Conservation (phyloP, 1,139 yeast genomes). For the Yamadazyma pseudoaaseri region DNA sequence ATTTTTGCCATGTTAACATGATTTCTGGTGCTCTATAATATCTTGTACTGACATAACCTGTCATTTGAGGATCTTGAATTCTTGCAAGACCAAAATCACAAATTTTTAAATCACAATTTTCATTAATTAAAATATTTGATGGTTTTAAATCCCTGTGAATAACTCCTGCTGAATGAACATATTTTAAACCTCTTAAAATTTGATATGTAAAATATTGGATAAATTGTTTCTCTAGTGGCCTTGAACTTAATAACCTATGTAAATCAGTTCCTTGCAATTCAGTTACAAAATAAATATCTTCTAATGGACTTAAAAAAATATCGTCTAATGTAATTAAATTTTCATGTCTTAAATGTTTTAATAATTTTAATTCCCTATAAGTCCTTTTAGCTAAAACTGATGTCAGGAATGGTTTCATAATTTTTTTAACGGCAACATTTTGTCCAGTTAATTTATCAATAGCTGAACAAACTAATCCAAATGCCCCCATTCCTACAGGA, state of each 20-base stretch:
- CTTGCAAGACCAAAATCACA: constrained; percentile 97
- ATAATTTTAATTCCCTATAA: constrained; percentile 87
- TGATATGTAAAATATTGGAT: constrained; percentile 96
- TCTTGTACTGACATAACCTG: constrained; percentile 95
- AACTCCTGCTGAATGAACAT: constrained; percentile 96
- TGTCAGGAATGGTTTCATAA: constrained; percentile 95
- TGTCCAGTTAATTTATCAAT: constrained; percentile 87
- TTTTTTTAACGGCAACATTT: constrained; percentile 95
- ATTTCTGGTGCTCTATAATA: constrained; percentile 98
- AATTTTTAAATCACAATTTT: constrained; percentile 92
- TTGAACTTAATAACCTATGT: constrained; percentile 83
- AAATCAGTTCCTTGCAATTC: constrained; percentile 96
- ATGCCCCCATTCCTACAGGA: constrained; percentile 99
- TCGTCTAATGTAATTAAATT: constrained; percentile 91
- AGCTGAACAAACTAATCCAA: constrained; percentile 96
- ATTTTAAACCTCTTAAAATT: constrained; percentile 87
- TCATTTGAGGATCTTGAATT: constrained; percentile 98
- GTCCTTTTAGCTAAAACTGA: constrained; percentile 95
- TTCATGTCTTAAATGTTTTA: constrained; percentile 93
- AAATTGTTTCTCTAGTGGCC: constrained; percentile 94
- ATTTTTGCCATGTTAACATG: constrained; percentile 99
- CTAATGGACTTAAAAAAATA: constrained; percentile 90
- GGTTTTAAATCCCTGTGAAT: constrained; percentile 96
- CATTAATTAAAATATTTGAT: constrained; percentile 86
- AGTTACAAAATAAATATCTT: constrained; percentile 95